Evolutionary conservation across 371 early-diverging fungal species (phyloP).

Genomic region (Batrachochytrium dendrobatidis): DNA sequence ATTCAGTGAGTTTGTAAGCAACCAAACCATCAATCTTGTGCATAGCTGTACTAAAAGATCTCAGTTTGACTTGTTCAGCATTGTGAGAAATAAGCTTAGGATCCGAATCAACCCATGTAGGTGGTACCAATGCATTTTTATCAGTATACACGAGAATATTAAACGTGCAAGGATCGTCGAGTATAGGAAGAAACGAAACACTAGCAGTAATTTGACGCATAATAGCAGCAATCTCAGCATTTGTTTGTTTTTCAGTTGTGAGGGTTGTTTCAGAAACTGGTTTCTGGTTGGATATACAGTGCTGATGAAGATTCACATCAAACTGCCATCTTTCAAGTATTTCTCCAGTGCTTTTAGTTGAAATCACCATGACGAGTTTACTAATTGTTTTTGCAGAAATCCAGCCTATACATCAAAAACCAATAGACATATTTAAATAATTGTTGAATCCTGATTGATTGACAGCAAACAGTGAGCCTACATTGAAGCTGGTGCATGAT

Average conservation of each 20-base stretch:
- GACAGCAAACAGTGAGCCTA: constrained; percentile 22
- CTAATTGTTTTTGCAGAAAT: constrained; percentile 54
- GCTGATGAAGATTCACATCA: constrained; percentile 55
- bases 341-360: constrained; percentile 67
- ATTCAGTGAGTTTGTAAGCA: constrained; percentile 56
- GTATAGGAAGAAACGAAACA: constrained; percentile 80
- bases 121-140: constrained; percentile 76
- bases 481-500: constrained; percentile 71
- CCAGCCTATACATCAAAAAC: constrained; percentile 47
- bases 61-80: constrained; percentile 73
- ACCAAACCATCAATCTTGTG: constrained; percentile 82
- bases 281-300: constrained; percentile 2
- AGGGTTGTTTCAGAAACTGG: neutral
- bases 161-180: constrained; percentile 87
- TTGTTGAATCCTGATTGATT: neutral
- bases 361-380: constrained; percentile 77
- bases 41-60: constrained; percentile 71
- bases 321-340: constrained; percentile 92
- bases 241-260: constrained; percentile 52
- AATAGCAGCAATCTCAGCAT: constrained; percentile 74
- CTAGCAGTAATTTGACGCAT: constrained; percentile 85
- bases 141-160: constrained; percentile 85
- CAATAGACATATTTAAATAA: too few species aligned
- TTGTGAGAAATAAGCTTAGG: constrained; percentile 65
- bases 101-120: constrained; percentile 79